A percentile compares a stretch with the other conserved stretches of the same genome.
Evolutionary conservation across 108 stramenopile species (phyloP).

Genomic region (Pseudonitzschia multiseries): DNA sequence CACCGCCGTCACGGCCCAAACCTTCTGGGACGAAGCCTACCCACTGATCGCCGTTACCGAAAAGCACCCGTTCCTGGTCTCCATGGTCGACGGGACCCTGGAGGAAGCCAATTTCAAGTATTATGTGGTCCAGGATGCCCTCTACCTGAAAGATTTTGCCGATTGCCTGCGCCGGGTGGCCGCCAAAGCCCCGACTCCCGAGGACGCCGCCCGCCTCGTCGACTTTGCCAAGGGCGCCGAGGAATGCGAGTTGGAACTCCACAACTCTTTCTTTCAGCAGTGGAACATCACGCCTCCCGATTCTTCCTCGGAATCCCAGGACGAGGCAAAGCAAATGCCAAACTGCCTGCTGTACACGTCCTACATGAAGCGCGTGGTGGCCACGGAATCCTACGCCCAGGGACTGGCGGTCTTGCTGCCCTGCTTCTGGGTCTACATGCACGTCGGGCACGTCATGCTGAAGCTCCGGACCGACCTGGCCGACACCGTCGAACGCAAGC

Average conservation of each 20-base stretch:
- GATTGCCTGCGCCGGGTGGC: slow-evolving; percentile 56
- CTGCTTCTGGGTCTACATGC: slow-evolving; percentile 90
- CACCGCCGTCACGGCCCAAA: slow-evolving; percentile 37
- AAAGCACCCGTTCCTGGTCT: slow-evolving; percentile 79
- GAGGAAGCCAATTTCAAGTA: slow-evolving; percentile 64
- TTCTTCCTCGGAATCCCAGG: slow-evolving; percentile 15
- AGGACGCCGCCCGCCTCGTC: slow-evolving; percentile 47
- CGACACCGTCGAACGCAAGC: slow-evolving; percentile 46
- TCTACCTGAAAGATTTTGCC: slow-evolving; percentile 79
- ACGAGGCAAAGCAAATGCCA: slow-evolving; percentile 66
- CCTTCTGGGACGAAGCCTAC: slow-evolving; percentile 69
- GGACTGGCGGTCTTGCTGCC: slow-evolving; percentile 81
- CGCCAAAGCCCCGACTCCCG: slow-evolving; percentile 34
- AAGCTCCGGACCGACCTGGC: slow-evolving; percentile 67
- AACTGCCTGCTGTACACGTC: slow-evolving; percentile 82
- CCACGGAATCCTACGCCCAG: slow-evolving; percentile 61
- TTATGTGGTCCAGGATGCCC: slow-evolving; percentile 80
- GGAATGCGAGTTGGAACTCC: slow-evolving; percentile 70
- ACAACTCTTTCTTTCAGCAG: slow-evolving; percentile 68
- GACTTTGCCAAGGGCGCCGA: slow-evolving; percentile 74
- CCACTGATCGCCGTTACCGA: slow-evolving; percentile 66
- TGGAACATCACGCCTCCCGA: slow-evolving; percentile 50
- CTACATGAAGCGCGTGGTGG: slow-evolving; percentile 70
- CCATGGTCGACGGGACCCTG: slow-evolving; percentile 80
- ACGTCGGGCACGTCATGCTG: slow-evolving; percentile 85